These are phyloP conservation scores for Saturnispora mendoncae DNA, from an alignment of 805 yeast genomes.

Conservation along the genomic window DNA sequence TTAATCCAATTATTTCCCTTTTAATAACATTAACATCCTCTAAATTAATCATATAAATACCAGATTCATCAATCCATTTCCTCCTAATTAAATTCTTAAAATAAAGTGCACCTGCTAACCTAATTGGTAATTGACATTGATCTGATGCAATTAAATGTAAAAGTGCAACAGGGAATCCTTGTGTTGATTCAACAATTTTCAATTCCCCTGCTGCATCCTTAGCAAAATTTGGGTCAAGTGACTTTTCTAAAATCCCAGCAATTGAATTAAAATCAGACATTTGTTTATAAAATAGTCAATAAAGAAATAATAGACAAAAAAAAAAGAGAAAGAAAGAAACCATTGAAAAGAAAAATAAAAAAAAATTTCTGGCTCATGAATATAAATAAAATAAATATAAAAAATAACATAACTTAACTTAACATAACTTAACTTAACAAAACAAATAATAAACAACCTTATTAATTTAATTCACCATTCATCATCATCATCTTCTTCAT, in stretches of 20 bases:
- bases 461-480: background rate
- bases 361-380: background rate
- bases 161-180: constrained; percentile 69
- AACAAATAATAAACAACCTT: background rate
- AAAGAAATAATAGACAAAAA: background rate
- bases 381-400: background rate
- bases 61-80: constrained; percentile 87
- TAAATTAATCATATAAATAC: constrained; percentile 54
- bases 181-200: constrained; percentile 49
- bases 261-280: constrained; percentile 44
- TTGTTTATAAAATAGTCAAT: background rate
- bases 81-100: constrained; percentile 82
- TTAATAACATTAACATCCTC: constrained; percentile 64
- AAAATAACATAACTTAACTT: too few relatives aligned
- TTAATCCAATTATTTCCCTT: constrained; percentile 68
- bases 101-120: constrained; percentile 84
- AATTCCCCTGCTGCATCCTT: constrained; percentile 60
- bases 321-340: background rate
- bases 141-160: constrained; percentile 68
- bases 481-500: constrained; percentile 54
- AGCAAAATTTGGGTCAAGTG: constrained; percentile 56
- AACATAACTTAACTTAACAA: background rate
- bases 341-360: background rate
- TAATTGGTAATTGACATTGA: constrained; percentile 42
- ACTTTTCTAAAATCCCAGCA: constrained; percentile 48